A percentile compares a stretch with the other conserved stretches of the same genome.
Evolutionary conservation across 371 early-diverging fungal genomes (phyloP).

Genomic region (Sporodiniella umbellata): DNA sequence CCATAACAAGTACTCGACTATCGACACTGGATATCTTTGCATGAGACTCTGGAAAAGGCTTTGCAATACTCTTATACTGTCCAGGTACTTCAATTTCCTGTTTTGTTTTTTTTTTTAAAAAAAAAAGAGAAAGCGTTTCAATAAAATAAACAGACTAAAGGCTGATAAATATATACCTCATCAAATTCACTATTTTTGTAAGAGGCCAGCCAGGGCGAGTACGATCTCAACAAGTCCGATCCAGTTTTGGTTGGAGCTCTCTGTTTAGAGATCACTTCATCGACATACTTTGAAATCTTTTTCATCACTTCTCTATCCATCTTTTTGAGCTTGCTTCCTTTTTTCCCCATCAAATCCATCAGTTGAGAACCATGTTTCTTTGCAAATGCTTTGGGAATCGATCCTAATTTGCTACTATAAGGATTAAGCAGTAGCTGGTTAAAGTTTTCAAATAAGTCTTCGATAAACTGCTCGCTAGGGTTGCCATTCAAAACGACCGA

Average conservation of each 20-base stretch:
- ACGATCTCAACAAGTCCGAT: constrained; percentile 48
- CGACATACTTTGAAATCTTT: constrained; percentile 33
- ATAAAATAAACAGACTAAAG: too few relatives aligned
- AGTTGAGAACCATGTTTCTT: constrained; percentile 46
- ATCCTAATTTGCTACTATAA: constrained; percentile 18
- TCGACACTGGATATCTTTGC: constrained; percentile 64
- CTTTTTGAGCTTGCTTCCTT: constrained; percentile 36
- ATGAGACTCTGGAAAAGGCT: constrained; percentile 49
- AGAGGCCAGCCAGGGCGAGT: constrained; percentile 66
- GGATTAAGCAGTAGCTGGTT: constrained; percentile 28
- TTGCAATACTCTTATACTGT: constrained; percentile 55
- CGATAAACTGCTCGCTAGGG: constrained; percentile 12
- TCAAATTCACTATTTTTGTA: constrained; percentile 39
- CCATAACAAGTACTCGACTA: constrained; percentile 60
- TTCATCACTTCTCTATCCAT: constrained; percentile 35
- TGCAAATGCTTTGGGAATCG: constrained; percentile 49
- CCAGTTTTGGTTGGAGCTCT: constrained; percentile 20
- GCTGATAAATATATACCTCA: constrained; percentile 32
- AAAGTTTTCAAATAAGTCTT: constrained; percentile 29
- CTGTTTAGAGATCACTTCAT: constrained; percentile 29
- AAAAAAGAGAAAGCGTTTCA: too few relatives aligned
- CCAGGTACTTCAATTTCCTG: constrained; percentile 73
- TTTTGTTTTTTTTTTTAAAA: too few relatives aligned
- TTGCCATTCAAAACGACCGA: constrained; percentile 11
- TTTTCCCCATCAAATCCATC: constrained; percentile 40